Conservation (phyloP, 257 asterid genomes). For the Lavandula angustifolia region DNA sequence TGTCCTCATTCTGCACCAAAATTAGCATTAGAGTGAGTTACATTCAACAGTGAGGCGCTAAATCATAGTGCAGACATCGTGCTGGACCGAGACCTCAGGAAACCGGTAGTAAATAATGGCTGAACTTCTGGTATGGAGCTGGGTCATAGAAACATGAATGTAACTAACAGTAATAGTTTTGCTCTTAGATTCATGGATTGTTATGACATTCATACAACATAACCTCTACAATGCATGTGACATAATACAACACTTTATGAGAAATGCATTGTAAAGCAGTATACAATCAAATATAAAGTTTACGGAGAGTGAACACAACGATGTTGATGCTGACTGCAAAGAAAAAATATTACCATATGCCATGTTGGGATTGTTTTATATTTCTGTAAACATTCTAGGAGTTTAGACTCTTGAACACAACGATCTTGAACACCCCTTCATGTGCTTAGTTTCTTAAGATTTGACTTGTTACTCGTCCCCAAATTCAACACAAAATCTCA, state of each 20-base stretch:
- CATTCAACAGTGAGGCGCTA: not conserved
- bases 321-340: not conserved
- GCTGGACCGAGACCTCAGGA: no score
- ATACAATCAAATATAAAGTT: not conserved
- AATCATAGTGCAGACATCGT: no score
- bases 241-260: not conserved
- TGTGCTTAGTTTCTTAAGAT: no score
- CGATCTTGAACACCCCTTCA: no score
- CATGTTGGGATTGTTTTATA: not conserved
- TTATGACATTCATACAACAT: not conserved
- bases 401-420: conserved; percentile 15
- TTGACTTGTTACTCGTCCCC: conserved; percentile 21
- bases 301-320: not conserved
- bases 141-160: no score
- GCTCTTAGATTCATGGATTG: no score
- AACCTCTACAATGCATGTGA: not conserved
- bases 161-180: no score
- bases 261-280: not conserved
- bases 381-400: not conserved
- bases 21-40: conserved; percentile 19
- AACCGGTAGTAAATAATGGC: no score
- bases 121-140: no score
- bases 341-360: not conserved
- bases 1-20: conserved; percentile 74
- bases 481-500: not conserved